Evolutionary conservation across 2,329 filamentous ascomycete genomes (phyloP).

Genomic region (Hypocreales sp.): DNA sequence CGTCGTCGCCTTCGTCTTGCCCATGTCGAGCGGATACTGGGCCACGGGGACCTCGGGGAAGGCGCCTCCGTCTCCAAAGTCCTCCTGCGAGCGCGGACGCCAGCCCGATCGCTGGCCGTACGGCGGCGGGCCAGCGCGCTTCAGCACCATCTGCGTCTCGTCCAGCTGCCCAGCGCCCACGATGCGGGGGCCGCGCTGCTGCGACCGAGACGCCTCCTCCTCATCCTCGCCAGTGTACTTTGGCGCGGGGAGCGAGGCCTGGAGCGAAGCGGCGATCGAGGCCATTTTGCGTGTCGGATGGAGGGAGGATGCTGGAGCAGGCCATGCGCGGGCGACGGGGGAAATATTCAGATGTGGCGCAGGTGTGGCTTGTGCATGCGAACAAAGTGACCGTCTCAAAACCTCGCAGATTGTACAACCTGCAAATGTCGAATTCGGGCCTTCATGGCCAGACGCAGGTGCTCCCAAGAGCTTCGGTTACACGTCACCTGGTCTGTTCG

Average conservation of each 20-base stretch:
- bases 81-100: slow-evolving; percentile 76
- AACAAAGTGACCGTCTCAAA: too few relatives aligned
- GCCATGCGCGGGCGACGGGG: too few relatives aligned
- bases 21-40: slow-evolving; percentile 94
- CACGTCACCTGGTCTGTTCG: too few relatives aligned
- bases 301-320: too few relatives aligned
- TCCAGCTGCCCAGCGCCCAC: slow-evolving; percentile 67
- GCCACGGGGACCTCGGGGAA: slow-evolving; percentile 90
- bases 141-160: slow-evolving; percentile 71
- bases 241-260: slow-evolving; percentile 71
- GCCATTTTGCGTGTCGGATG: slow-evolving; percentile 30
- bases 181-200: slow-evolving; percentile 69
- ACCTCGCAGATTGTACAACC: too few relatives aligned
- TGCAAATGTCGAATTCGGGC: too few relatives aligned
- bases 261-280: slow-evolving; percentile 55
- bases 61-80: slow-evolving; percentile 91
- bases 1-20: slow-evolving; percentile 54
- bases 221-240: slow-evolving; percentile 87
- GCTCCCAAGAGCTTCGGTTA: too few relatives aligned
- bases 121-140: slow-evolving; percentile 69
- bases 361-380: too few relatives aligned
- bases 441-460: too few relatives aligned
- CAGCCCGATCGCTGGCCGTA: slow-evolving; percentile 82
- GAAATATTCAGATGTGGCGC: too few relatives aligned
- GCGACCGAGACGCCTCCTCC: slow-evolving; percentile 53